Evolutionary conservation across 306 rosid genomes (phyloP).

Genomic region (Dryas drummondii): DNA sequence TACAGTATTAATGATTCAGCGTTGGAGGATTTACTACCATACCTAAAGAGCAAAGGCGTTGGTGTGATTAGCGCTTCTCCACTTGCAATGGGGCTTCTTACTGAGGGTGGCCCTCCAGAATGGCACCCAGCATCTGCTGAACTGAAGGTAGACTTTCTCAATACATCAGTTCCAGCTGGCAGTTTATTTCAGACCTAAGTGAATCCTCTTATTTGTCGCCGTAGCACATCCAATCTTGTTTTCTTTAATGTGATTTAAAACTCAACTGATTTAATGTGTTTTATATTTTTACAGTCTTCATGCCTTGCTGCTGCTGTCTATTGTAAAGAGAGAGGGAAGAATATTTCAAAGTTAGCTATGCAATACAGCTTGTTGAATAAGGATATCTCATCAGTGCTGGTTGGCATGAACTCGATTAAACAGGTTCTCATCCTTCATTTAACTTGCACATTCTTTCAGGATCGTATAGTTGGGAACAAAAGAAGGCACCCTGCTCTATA

Average conservation of each 20-base stretch:
- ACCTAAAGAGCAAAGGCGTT: constrained; percentile 80
- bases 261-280: constrained; percentile 24
- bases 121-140: constrained; percentile 94
- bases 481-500: neutral
- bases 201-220: neutral
- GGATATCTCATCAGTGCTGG: constrained; percentile 83
- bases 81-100: constrained; percentile 91
- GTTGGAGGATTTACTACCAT: constrained; percentile 77
- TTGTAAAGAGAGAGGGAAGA: constrained; percentile 77
- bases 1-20: constrained; percentile 66
- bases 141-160: constrained; percentile 55
- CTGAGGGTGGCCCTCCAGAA: constrained; percentile 82
- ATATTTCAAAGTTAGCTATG: constrained; percentile 82
- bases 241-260: neutral
- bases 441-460: neutral
- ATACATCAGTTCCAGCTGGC: neutral
- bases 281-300: constrained; percentile 58
- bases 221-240: neutral
- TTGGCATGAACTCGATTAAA: constrained; percentile 76
- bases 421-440: constrained; percentile 48
- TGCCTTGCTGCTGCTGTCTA: constrained; percentile 71
- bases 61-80: constrained; percentile 90
- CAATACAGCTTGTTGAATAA: constrained; percentile 92
- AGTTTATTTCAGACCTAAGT: neutral
- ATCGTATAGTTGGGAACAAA: neutral